Evolutionary conservation across 306 rosid genomes (phyloP).

Genomic region (Adenanthera pavonina): DNA sequence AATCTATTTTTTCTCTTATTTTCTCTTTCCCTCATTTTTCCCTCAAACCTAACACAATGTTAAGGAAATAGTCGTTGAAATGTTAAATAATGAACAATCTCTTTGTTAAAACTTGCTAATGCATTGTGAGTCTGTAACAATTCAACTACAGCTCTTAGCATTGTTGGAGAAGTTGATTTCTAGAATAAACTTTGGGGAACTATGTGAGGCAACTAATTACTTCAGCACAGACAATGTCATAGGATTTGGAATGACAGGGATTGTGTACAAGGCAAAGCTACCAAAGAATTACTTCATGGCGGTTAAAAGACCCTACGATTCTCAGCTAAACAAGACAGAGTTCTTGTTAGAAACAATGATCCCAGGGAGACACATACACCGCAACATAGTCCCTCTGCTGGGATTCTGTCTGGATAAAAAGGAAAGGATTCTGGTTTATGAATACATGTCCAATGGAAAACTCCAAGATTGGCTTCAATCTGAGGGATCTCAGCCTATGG

Average conservation of each 20-base stretch:
- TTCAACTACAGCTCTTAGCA: conserved; percentile 33
- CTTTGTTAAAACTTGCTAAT: neutral
- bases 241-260: conserved; percentile 48
- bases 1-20: no score
- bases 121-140: neutral
- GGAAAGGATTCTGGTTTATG: conserved; percentile 42
- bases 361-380: conserved; percentile 40
- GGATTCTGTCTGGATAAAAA: conserved; percentile 42
- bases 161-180: conserved; percentile 38
- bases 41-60: no score
- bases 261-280: conserved; percentile 46
- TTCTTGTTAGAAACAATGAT: conserved; percentile 40
- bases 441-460: conserved; percentile 44
- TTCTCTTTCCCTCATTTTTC: no score
- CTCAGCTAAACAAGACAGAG: conserved; percentile 28
- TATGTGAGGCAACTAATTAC: conserved; percentile 43
- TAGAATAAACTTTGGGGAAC: conserved; percentile 37
- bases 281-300: conserved; percentile 31
- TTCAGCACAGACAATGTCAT: conserved; percentile 39
- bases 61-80: neutral
- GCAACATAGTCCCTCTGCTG: conserved; percentile 27
- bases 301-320: conserved; percentile 44
- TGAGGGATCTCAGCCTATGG: neutral
- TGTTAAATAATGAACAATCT: neutral
- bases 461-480: conserved; percentile 41